A percentile compares a stretch with the other conserved stretches of the same genome.
These are phyloP conservation scores for Hymenoscyphus linearis DNA, from an alignment of 2,329 filamentous ascomycete species.

Conservation along the genomic window DNA sequence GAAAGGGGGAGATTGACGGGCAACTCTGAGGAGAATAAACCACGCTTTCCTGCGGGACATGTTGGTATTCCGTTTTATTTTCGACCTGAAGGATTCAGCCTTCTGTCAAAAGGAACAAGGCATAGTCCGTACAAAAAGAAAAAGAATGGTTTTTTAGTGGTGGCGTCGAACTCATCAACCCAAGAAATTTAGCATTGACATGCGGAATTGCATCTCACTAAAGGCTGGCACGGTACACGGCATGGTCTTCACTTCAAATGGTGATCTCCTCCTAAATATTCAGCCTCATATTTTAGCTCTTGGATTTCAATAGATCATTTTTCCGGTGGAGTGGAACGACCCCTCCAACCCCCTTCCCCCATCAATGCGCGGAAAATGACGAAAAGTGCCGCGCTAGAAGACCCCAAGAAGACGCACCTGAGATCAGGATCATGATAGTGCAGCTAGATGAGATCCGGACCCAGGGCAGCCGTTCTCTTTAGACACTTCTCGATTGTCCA, in stretches of 20 bases:
- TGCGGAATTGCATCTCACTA: background rate
- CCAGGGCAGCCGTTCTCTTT: background rate
- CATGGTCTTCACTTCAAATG: background rate
- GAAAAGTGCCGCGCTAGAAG: background rate
- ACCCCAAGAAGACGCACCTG: background rate
- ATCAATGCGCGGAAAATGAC: constrained; percentile 1
- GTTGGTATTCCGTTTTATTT: background rate
- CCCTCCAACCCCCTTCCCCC: background rate
- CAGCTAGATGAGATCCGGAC: background rate
- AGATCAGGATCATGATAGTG: background rate
- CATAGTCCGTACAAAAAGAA: background rate
- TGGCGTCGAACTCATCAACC: background rate
- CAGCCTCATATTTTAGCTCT: background rate
- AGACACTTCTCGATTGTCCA: background rate
- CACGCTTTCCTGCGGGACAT: background rate
- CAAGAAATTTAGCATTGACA: background rate
- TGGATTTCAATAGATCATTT: background rate
- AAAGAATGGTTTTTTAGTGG: background rate
- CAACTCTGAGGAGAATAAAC: background rate
- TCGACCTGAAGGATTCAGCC: background rate
- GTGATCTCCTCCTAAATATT: background rate
- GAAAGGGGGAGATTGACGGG: background rate
- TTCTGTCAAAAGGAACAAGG: background rate
- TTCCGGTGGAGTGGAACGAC: background rate
- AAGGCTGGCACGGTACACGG: background rate